phyloP scores from a whole-genome alignment of 495 filamentous ascomycete species.

The Aspergillus bertholletiae region DNA sequence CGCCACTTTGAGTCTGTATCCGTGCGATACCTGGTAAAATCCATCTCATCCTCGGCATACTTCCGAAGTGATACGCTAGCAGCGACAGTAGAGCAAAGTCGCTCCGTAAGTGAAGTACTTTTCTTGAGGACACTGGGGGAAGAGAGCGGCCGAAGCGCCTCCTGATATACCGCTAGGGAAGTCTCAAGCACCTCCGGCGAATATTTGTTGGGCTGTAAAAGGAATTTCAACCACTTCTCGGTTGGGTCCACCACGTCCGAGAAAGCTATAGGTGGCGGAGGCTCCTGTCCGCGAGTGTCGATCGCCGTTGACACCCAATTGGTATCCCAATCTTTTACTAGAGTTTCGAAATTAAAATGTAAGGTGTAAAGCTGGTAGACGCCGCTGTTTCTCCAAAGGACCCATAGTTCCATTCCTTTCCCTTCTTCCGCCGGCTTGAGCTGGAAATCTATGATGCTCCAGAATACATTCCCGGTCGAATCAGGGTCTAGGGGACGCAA shows the following conservation, averaged over 20 bases:
- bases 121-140: conserved; percentile 33
- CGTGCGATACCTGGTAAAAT: conserved; percentile 65
- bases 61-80: conserved; percentile 58
- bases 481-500: conserved; percentile 70
- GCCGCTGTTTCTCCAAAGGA: conserved; percentile 82
- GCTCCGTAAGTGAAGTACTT: conserved; percentile 56
- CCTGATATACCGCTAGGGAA: conserved; percentile 70
- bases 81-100: conserved; percentile 67
- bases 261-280: conserved; percentile 49
- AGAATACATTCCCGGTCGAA: conserved; percentile 69
- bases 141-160: conserved; percentile 45
- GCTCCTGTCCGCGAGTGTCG: conserved; percentile 54
- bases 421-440: conserved; percentile 51
- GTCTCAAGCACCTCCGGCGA: conserved; percentile 75
- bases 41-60: conserved; percentile 58
- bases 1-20: conserved; percentile 83
- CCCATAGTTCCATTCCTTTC: conserved; percentile 69
- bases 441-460: conserved; percentile 83
- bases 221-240: conserved; percentile 52
- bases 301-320: conserved; percentile 71
- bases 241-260: conserved; percentile 59
- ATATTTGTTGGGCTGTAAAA: conserved; percentile 80
- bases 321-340: conserved; percentile 57
- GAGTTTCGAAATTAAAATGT: conserved; percentile 49
- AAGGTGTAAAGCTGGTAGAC: conserved; percentile 69